Conservation (phyloP, 192 early-diverging fungal genomes). For the Endogone sp. region DNA sequence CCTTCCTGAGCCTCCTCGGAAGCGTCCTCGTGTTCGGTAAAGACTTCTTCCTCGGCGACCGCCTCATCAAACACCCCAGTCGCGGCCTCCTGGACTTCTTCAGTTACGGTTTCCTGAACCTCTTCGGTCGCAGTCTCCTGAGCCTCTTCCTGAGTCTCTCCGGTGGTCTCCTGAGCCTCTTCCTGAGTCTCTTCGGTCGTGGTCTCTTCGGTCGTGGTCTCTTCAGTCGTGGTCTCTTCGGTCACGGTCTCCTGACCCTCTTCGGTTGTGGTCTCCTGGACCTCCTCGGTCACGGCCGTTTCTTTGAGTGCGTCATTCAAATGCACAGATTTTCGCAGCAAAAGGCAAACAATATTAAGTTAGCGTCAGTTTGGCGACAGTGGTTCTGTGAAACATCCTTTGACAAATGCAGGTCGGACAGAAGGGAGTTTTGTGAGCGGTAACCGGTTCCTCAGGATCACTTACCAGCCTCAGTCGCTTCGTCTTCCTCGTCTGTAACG, state of each 20-base stretch:
- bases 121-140: neutral
- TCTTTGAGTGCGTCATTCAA: no score
- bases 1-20: neutral
- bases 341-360: no score
- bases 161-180: no score
- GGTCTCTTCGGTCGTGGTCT: neutral
- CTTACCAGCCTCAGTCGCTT: neutral
- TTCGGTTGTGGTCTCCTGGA: neutral
- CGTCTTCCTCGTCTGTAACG: neutral
- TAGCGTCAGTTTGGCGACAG: no score
- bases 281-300: no score
- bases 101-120: neutral
- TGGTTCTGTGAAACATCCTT: neutral
- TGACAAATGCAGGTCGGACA: no score
- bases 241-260: neutral
- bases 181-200: neutral
- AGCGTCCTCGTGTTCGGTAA: neutral
- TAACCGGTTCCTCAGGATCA: no score
- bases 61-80: no score
- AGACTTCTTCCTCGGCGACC: neutral
- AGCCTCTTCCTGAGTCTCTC: neutral
- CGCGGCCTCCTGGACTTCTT: no score
- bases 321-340: no score
- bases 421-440: no score
- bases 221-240: no score